These are phyloP conservation scores for Colletotrichum tabaci DNA, from an alignment of 2,329 filamentous ascomycete species.

Conservation along the genomic window DNA sequence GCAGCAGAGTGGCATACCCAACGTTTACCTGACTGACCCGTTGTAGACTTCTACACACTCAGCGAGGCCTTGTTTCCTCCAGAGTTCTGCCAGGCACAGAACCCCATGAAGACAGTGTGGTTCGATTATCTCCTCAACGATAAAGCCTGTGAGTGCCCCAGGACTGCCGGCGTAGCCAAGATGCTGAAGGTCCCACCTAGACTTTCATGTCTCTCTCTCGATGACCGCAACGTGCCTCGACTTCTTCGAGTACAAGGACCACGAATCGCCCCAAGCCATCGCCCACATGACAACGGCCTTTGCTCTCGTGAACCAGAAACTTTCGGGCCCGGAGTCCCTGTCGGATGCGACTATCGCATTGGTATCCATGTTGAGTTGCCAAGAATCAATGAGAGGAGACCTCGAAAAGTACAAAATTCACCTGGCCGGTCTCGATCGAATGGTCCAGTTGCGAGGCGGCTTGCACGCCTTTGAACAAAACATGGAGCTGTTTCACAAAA, in stretches of 20 bases:
- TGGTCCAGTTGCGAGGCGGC: background rate
- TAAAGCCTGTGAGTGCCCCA: slow-evolving; percentile 1
- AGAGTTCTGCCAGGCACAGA: slow-evolving; percentile 2
- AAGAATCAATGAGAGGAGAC: background rate
- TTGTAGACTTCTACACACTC: background rate
- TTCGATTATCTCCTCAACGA: background rate
- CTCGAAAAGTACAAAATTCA: background rate
- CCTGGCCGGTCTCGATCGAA: background rate
- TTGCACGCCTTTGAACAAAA: background rate
- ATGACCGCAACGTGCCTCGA: background rate
- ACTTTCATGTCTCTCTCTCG: slow-evolving; percentile 5
- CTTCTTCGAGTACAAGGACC: background rate
- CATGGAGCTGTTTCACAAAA: background rate
- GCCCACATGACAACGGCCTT: background rate
- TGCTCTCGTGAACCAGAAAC: background rate
- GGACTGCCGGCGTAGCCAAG: background rate
- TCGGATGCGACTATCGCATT: background rate
- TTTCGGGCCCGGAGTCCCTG: background rate
- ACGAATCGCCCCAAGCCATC: slow-evolving; percentile 2
- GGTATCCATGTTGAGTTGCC: background rate
- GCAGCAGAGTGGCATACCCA: no score
- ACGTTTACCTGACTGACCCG: background rate
- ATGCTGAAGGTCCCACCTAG: background rate
- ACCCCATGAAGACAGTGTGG: background rate
- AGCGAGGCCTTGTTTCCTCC: slow-evolving; percentile 11